Base-by-base conservation (phyloP, 768 basidiomycete species). In the Pleurotus pulmonarius region DNA sequence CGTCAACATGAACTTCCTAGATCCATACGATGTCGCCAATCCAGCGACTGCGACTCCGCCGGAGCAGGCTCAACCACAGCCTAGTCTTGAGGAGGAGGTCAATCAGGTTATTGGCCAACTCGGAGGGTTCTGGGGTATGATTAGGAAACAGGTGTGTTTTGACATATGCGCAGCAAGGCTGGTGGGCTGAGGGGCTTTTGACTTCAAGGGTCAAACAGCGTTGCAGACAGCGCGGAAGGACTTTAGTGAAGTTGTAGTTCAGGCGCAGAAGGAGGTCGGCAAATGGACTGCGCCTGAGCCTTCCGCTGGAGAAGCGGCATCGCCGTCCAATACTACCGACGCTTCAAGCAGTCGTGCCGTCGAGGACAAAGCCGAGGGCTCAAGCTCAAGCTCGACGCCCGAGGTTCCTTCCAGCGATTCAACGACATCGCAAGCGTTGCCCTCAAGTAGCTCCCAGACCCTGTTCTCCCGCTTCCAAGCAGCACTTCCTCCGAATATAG, bases 81-180 rank as follows among this genome's bases (percentile, higher is more conserved):
- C 82, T 41, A 82, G 78, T 56, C 73, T 97, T 44, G 87, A 95
- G 64, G 88, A 95, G 64, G 94, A 97, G 69, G 91, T 97, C 12
- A 80, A 81, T 1, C 88, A 96, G 64, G 94, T 94, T 20, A 83
- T 95, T 41, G 90, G 90, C n/a, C 88, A 92, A 64, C 75, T 96
- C 11, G 85, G 87, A 25, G 78, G 87, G 51, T 87, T 94, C 66
- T 97, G 94, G 94, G 92, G 92, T 45, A 90, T 92, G 26, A 89
- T 95, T 65, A 83, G 86, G 75, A 90, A 88, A 69, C 93, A 94
- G 85, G 93, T 85, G 62, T n/a, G 44, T 48, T 37, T 39, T 46
- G 13, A 13, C 16, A 44, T 43, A 7, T 26, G 44, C 15, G 6
- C 9, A 43, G 37, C 22, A 18, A 5, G 11, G 3, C 49, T n/a